Conservation (phyloP, 2,329 filamentous ascomycete genomes). For the Sclerotinia nivalis region DNA sequence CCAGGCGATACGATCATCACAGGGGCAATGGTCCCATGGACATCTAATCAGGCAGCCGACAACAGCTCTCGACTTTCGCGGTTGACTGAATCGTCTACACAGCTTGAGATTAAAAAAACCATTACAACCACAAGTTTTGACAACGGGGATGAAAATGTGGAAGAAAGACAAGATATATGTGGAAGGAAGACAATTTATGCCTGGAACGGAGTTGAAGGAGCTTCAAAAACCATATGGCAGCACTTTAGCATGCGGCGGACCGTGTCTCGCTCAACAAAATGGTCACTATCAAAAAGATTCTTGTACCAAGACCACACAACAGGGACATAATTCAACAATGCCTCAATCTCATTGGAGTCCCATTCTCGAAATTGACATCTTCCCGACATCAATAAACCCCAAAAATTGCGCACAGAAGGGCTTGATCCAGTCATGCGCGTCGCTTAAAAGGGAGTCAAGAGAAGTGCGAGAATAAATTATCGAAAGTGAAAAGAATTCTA, state of each 20-base stretch:
- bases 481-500: neutral
- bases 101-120: neutral
- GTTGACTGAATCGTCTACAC: neutral
- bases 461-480: neutral
- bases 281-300: accelerated
- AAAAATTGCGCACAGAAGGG: neutral
- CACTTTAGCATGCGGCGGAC: neutral
- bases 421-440: neutral
- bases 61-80: neutral
- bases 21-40: neutral
- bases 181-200: neutral
- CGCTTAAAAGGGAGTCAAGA: neutral
- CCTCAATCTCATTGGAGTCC: neutral
- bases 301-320: neutral
- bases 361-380: neutral
- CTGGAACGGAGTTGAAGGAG: neutral
- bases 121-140: neutral
- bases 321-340: neutral
- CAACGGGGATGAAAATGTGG: neutral
- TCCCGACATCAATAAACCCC: accelerated
- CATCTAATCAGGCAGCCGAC: neutral
- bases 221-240: neutral
- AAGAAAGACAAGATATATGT: neutral
- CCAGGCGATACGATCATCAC: too few relatives aligned
- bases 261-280: neutral